Evolutionary conservation across 2,329 filamentous ascomycete species (phyloP), one percentile per base, ranked within the genome.

Genomic region (Fusarium fujikuroi): DNA sequence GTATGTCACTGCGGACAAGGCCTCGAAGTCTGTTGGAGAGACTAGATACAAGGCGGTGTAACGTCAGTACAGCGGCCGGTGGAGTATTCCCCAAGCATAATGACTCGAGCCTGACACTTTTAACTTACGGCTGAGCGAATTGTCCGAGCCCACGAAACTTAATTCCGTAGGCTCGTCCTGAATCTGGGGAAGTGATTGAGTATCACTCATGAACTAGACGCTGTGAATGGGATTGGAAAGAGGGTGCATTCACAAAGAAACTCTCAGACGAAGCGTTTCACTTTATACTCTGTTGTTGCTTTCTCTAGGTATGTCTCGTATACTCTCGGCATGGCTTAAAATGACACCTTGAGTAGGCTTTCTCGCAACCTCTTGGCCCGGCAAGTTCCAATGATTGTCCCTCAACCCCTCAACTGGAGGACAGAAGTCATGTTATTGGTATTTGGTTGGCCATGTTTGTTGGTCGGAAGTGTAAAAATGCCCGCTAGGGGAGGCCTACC

Each of bases 401-500:
- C 34, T 40, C 52, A n/a, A 49, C 56, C 62, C 61, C 66, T 72
- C 71, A 74, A 32, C 37, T 18, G 36, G 30, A 56, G 37, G 39
- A 30, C 36, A 58, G 32, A 58, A 30, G 60, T 57, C 67, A 71
- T 50, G 32, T 53, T 39, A 69, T 73, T 39, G 19, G 30, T 21
- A 36, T 59, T 58, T 72, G 63, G 56, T 74, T 74, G 67, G 71
- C 25, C 28, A 32, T 56, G 50, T 44, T 21, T 52, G 70, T 68
- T 73, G 71, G 66, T 69, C 43, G 49, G 72, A 74, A 74, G 63
- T 74, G 63, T 72, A 74, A 63, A 30, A 74, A 69, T 52, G 28
- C 8, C 52, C 59, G 49, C 71, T 74, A 74, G 30, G 36, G 71
- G 71, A 74, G 68, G 68, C 70, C 67, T 40, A 44, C 71, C 64